Evolutionary conservation across 2,329 filamentous ascomycete genomes (phyloP), one percentile per base, ranked within the genome.

Genomic region (Fusarium sp.): DNA sequence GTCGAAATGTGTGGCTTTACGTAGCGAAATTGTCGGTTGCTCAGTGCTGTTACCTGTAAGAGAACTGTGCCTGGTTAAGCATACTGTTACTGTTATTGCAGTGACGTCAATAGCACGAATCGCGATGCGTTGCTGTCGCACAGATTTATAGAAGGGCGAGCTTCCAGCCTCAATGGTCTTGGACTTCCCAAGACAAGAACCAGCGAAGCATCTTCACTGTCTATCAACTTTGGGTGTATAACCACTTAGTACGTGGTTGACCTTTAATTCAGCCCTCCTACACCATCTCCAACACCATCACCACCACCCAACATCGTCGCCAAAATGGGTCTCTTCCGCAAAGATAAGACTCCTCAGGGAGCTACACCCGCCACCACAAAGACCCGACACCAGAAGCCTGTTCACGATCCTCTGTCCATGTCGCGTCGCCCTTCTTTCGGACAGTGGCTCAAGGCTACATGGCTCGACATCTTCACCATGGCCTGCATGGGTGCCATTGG

Each of bases 401-500:
- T 57, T 11, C 66, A 67, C 23, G 65, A 69, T 20, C 66, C 66
- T 10, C 34, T 68, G 1, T n/a, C 62, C 4, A 85, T 87, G 82
- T 79, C 80, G 3, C 78, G 74, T 4, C 80, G 84, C 12, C 89
- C 89, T 4, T 84, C 80, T 3, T 90, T 92, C 67, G 88, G 89
- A 4, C 88, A 90, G 73, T 92, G 90, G 90, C 75, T 91, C 66
- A 91, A 89, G 76, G 81, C 82, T 10, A 90, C 88, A 6, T 89
- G 86, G 83, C 77, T 91, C 14, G 90, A 92, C 72, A 84, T 92
- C 51, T 50, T 90, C 20, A 91, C 89, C 30, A 92, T 92, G 88
- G 79, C 81, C 10, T 75, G 80, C 23, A 86, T 92, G 83, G 89
- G 90, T 11, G 86, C 84, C 14, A 78, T 92, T 46, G 89, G 89